Evolutionary conservation across 805 yeast species (phyloP).

Genomic region (Soucietia sequanensis): DNA sequence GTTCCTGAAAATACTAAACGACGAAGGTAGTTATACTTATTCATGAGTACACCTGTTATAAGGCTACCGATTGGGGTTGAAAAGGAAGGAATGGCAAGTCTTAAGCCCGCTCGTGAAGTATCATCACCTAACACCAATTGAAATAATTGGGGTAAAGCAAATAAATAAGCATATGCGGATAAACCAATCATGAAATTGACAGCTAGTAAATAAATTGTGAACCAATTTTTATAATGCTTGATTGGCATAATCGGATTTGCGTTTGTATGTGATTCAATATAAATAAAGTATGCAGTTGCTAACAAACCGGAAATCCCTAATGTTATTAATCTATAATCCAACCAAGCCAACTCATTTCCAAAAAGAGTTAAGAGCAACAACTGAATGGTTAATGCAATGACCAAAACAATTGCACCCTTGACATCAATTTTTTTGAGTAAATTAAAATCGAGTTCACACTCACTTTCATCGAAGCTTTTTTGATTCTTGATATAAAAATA

Average conservation of each 20-base stretch:
- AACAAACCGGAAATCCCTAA: slow-evolving; percentile 11
- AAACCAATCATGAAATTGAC: slow-evolving; percentile 37
- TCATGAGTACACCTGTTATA: slow-evolving; percentile 38
- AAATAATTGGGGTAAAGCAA: slow-evolving; percentile 41
- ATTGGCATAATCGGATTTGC: slow-evolving; percentile 35
- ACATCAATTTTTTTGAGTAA: slow-evolving; percentile 28
- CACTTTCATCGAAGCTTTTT: slow-evolving; percentile 14
- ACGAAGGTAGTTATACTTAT: slow-evolving; percentile 22
- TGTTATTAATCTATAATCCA: slow-evolving; percentile 9
- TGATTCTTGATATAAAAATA: slow-evolving; percentile 26
- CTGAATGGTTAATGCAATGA: slow-evolving; percentile 29
- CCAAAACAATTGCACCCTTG: slow-evolving; percentile 29
- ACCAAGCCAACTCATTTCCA: slow-evolving; percentile 19
- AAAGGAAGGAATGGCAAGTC: slow-evolving; percentile 41
- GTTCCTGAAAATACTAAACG: slow-evolving; percentile 32
- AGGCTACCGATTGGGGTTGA: slow-evolving; percentile 45
- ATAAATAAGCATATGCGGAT: slow-evolving; percentile 39
- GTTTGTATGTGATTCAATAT: slow-evolving; percentile 19
- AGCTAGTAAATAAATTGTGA: slow-evolving; percentile 21
- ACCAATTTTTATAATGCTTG: slow-evolving; percentile 16
- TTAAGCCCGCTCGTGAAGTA: slow-evolving; percentile 38
- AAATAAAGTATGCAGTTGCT: slow-evolving; percentile 13
- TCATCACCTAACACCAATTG: slow-evolving; percentile 42
- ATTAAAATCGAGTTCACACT: neutral
- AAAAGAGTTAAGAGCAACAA: slow-evolving; percentile 24